Conservation (phyloP, 2,329 filamentous ascomycete species). For the Calonectria pseudoreteaudii region DNA sequence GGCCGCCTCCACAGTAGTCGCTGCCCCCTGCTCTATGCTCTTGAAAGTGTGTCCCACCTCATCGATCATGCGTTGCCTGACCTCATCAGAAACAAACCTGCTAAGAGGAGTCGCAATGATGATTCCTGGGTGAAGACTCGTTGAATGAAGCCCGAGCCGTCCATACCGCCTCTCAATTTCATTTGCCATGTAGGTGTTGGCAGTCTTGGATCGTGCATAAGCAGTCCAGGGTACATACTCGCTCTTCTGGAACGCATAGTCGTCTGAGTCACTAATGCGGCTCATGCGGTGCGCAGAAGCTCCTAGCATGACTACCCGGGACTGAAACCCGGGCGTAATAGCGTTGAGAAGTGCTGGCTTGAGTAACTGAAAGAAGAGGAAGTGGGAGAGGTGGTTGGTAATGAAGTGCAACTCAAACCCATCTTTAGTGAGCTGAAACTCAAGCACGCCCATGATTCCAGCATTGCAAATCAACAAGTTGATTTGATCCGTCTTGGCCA, state of each 20-base stretch:
- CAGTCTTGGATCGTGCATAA: conserved; percentile 34
- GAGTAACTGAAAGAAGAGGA: conserved; percentile 51
- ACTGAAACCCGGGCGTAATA: conserved; percentile 52
- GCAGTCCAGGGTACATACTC: conserved; percentile 28
- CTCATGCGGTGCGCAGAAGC: conserved; percentile 52
- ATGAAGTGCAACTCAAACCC: conserved; percentile 42
- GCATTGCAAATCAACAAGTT: conserved; percentile 59
- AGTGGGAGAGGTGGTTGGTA: conserved; percentile 43
- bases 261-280: conserved; percentile 27
- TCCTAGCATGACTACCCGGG: conserved; percentile 60
- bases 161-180: conserved; percentile 33
- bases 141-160: conserved; percentile 16
- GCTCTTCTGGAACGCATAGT: conserved; percentile 28
- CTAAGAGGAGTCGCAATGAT: conserved; percentile 13
- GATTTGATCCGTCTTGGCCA: conserved; percentile 44
- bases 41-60: background rate
- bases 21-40: conserved; percentile 21
- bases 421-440: conserved; percentile 29
- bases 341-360: conserved; percentile 55
- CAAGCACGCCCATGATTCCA: conserved; percentile 52
- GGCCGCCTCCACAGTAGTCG: conserved; percentile 19
- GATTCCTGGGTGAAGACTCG: conserved; percentile 31
- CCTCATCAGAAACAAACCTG: background rate
- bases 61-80: background rate
- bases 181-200: conserved; percentile 34